Evolutionary conservation across 371 early-diverging fungal species (phyloP), one percentile per base, ranked within the genome.

Genomic region (Parasitella parasitica): DNA sequence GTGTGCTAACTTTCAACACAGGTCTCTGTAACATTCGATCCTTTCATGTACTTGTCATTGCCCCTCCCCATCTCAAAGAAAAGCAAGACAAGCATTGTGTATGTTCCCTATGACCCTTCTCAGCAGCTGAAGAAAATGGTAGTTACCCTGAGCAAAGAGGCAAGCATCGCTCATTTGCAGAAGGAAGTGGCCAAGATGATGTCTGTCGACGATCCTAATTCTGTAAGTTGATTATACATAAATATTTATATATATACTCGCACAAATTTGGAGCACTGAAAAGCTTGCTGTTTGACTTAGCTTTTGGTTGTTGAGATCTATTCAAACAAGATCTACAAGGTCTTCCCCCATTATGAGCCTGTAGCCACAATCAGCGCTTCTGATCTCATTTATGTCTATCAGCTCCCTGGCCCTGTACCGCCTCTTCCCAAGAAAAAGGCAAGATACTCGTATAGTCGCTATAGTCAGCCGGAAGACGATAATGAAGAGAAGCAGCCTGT

Each of bases 321-420:
- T 37, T 59, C 70, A 2, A 51, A 72, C 57, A 85, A 86, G 39
- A 71, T 94, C 13, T 90, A 87, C 77, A 84, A 87, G 56, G 64
- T 91, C 0, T 89, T 86, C 37, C 70, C 77, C 11, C 83, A 87
- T 48, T 66, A 71, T 16, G 93, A 92, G 26, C 59, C 82, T 2
- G 82, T 91, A 9, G 78, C 82, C 6, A 83, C 76, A 11, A 81
- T 94, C 39, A 70, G 72, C 9, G 69, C 67, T 0, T 64, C 51
- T 11, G 94, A 94, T 69, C 77, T 69, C n/a, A 86, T 91, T 26
- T 85, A 82, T 53, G 73, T 91, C 16, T 87, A 90, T 57, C 89
- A 93, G 57, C 69, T 89, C 1, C 88, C 89, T 18, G 70, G 67
- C 7, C 63, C 65, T 11, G 46, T 67, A 15, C 72, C 72, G n/a